These are phyloP conservation scores for Leersia perrieri DNA, from an alignment of 176 grass and related monocot species.

Conservation along the genomic window DNA sequence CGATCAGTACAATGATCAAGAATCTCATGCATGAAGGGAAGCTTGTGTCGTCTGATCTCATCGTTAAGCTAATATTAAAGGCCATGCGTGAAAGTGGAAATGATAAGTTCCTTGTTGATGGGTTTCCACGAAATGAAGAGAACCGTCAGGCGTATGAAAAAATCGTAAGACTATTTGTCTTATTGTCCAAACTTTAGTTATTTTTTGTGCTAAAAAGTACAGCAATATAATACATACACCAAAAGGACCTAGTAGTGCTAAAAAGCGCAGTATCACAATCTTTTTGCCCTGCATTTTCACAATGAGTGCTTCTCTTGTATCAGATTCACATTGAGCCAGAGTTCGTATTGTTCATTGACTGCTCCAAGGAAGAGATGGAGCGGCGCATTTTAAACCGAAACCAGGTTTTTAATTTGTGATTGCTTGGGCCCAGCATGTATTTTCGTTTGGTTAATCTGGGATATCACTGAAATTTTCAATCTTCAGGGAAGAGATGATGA, in stretches of 20 bases:
- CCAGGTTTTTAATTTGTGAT: conserved; percentile 35
- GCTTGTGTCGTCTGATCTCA: conserved; percentile 53
- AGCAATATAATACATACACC: not conserved
- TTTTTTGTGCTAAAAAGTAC: not conserved
- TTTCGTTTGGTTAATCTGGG: not conserved
- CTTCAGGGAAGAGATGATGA: conserved; percentile 54
- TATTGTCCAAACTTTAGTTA: not conserved
- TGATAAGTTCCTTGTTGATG: conserved; percentile 83
- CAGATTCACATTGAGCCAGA: conserved; percentile 70
- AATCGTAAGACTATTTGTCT: conserved; percentile 42
- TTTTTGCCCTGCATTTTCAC: conserved; percentile 6
- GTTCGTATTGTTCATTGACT: conserved; percentile 72
- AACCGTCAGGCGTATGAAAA: conserved; percentile 56
- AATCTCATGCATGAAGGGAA: conserved; percentile 82
- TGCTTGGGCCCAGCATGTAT: not conserved
- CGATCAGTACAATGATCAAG: conserved; percentile 58
- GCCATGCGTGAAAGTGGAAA: conserved; percentile 74
- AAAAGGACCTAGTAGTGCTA: not conserved
- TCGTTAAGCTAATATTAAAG: conserved; percentile 56
- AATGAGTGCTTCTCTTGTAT: not conserved
- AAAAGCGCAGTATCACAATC: not conserved
- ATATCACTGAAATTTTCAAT: not conserved
- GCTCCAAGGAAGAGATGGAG: conserved; percentile 59
- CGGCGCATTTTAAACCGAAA: conserved; percentile 46
- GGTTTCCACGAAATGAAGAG: conserved; percentile 75